phyloP scores from a whole-genome alignment of 2,329 filamentous ascomycete species.

The Clarireedia sp. region DNA sequence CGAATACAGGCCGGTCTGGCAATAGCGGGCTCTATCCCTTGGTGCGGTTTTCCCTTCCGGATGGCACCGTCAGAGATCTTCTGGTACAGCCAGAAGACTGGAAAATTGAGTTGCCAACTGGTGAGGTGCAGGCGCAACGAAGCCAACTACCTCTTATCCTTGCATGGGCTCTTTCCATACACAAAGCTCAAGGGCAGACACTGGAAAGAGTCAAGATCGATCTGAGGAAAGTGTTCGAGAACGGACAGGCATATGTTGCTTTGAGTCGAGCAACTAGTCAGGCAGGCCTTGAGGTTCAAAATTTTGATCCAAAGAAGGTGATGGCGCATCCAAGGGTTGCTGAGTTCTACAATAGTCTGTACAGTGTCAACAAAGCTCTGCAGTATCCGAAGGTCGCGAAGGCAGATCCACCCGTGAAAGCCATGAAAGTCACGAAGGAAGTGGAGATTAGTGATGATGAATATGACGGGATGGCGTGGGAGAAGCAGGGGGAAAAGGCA shows the following conservation, averaged over 20 bases:
- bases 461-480: neutral
- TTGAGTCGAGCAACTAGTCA: constrained; percentile 87
- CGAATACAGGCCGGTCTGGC: constrained; percentile 26
- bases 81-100: constrained; percentile 83
- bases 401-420: constrained; percentile 2
- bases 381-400: constrained; percentile 25
- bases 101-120: constrained; percentile 96
- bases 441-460: neutral
- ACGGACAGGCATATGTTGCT: constrained; percentile 95
- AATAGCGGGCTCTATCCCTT: constrained; percentile 63
- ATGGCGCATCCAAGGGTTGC: constrained; percentile 88
- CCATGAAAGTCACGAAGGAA: neutral
- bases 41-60: constrained; percentile 73
- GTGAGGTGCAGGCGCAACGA: constrained; percentile 84
- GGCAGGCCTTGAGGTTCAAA: constrained; percentile 75
- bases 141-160: constrained; percentile 80
- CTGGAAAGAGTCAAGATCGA: constrained; percentile 86
- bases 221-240: constrained; percentile 86
- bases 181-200: constrained; percentile 96
- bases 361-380: constrained; percentile 54
- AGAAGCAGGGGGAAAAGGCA: neutral
- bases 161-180: constrained; percentile 94
- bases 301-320: constrained; percentile 85
- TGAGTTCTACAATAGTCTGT: constrained; percentile 76
- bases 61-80: constrained; percentile 68